A percentile compares a stretch with the other conserved stretches of the same genome.
These are phyloP conservation scores for Tetrapyrgos nigripes DNA, from an alignment of 1,284 basidiomycete species.

Conservation along the genomic window DNA sequence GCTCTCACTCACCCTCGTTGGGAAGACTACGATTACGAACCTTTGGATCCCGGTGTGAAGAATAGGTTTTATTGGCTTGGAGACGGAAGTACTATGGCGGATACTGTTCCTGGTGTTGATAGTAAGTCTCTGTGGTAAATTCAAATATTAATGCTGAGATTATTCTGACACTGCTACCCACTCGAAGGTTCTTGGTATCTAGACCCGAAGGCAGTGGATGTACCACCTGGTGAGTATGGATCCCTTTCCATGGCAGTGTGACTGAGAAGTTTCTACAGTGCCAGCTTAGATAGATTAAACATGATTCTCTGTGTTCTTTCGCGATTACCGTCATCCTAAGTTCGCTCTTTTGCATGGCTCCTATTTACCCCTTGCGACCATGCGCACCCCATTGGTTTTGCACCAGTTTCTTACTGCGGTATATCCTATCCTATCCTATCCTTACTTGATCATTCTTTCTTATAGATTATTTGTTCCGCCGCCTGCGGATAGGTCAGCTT, in stretches of 20 bases:
- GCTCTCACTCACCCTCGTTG: constrained; percentile 62
- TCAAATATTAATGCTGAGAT: neutral
- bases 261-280: neutral
- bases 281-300: too few species aligned
- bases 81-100: constrained; percentile 55
- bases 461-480: too few species aligned
- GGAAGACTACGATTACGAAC: constrained; percentile 69
- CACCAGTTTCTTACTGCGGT: too few species aligned
- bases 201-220: constrained; percentile 45
- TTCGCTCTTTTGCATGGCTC: too few species aligned
- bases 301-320: too few species aligned
- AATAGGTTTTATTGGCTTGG: constrained; percentile 68
- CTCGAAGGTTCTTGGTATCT: constrained; percentile 58
- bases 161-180: neutral
- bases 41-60: constrained; percentile 40
- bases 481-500: too few species aligned
- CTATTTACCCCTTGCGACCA: too few species aligned
- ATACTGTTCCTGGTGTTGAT: constrained; percentile 49
- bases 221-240: constrained; percentile 44
- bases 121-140: constrained; percentile 43
- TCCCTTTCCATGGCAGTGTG: too few species aligned
- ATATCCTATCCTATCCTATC: too few species aligned
- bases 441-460: too few species aligned
- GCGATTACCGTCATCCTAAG: too few species aligned
- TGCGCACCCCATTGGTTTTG: too few species aligned